Base-by-base conservation (phyloP, 176 grass and related monocot species). In the Raddia distichophylla region DNA sequence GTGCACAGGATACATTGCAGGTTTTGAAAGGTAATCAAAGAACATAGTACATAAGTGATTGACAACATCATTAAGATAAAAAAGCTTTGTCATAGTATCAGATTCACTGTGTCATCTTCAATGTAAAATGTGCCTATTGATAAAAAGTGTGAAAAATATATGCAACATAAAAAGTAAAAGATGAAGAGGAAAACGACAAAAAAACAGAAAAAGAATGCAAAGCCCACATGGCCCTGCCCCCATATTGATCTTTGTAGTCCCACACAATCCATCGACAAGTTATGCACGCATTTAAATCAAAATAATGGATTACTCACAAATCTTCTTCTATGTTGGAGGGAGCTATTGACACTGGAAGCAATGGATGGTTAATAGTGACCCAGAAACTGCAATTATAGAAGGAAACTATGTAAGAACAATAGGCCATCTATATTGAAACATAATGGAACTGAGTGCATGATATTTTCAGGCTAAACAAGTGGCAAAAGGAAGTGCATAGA, bases 311-410 rank as follows among this genome's bases (percentile, higher is more conserved):
- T 20, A 74, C 90, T 93, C 80, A 98, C 95, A 89, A 90, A 35
- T 98, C 89, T 74, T 59, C 35, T 6, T 43, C 78, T 63, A 89
- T 19, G 17, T 66, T 53, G 60, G 85, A 89, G 17, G 95, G 81
- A 69, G 74, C 57, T 83, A 98, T 74, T 87, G 70, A 79, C 22
- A 87, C 10, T 19, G 86, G 86, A 83, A 69, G 75, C 81, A 98
- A 82, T 6, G 73, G 84, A 82, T 93, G 80, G 60, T 79, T 67
- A 57, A 98, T 10, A 47, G 90, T 89, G 51, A 90, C 65, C 90
- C 92, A 98, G 86, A 98, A 98, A 75, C 92, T 98, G 88, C 53
- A 84, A 40, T 78, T 64, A 82, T 15, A 66, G 59, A 64, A 89
- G 40, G 56, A 85, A 87, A 86, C 48, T 35, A 79, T 75, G 67